A percentile compares a stretch with the other conserved stretches of the same genome.
Evolutionary conservation across 2,329 filamentous ascomycete species (phyloP).

Genomic region (Thermoascus crustaceus): DNA sequence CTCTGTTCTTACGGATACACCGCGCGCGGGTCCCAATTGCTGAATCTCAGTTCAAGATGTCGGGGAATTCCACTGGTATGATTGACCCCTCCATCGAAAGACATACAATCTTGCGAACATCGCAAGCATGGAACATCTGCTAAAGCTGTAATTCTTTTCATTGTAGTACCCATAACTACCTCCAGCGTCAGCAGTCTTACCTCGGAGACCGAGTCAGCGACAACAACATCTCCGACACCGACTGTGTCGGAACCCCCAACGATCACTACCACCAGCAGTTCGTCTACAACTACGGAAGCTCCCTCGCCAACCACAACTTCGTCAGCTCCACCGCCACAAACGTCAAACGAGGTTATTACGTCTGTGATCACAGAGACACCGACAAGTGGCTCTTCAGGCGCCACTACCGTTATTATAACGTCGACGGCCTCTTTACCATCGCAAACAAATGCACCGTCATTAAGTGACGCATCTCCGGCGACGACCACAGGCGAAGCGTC

Average conservation of each 20-base stretch:
- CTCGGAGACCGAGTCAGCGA: slow-evolving; percentile 2
- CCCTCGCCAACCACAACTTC: slow-evolving; percentile 9
- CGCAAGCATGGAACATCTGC: no score
- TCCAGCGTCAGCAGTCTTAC: neutral
- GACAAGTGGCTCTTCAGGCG: neutral
- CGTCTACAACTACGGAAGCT: slow-evolving; percentile 2
- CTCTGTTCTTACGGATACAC: no score
- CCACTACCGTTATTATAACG: slow-evolving; percentile 18
- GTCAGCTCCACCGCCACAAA: slow-evolving; percentile 3
- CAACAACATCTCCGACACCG: slow-evolving; percentile 1
- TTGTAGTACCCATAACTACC: no score
- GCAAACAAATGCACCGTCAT: slow-evolving; percentile 8
- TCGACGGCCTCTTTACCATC: slow-evolving; percentile 12
- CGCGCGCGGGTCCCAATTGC: no score
- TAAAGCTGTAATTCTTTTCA: no score
- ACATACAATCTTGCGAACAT: no score
- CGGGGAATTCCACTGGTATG: no score
- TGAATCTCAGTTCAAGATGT: no score
- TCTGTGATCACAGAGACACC: slow-evolving; percentile 2
- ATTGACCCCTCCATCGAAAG: no score
- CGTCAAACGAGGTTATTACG: neutral
- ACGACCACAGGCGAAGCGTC: slow-evolving; percentile 19
- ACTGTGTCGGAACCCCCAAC: slow-evolving; percentile 5
- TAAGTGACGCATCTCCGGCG: slow-evolving; percentile 15
- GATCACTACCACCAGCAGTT: slow-evolving; percentile 1